phyloP scores from a whole-genome alignment of 176 grass and related monocot species.

The Metroxylon sagu region DNA sequence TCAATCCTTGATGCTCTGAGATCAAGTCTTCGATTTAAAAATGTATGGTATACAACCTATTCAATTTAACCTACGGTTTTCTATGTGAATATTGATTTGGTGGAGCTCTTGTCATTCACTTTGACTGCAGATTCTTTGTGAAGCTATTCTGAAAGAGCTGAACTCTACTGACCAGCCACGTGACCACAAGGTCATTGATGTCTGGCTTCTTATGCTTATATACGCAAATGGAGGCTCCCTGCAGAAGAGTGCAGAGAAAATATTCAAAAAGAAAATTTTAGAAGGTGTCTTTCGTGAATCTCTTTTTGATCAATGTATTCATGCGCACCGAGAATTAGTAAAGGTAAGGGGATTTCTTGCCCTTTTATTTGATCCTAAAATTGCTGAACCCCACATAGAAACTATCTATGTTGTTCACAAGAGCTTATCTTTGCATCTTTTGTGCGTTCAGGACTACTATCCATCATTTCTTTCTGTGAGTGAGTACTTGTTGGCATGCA shows the following conservation, averaged over 20 bases:
- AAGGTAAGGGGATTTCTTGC: slow-evolving; percentile 45
- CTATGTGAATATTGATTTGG: background rate
- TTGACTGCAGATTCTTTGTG: slow-evolving; percentile 57
- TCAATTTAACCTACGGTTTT: too few relatives aligned
- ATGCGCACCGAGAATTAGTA: slow-evolving; percentile 56
- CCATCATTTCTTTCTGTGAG: slow-evolving; percentile 43
- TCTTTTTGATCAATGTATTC: slow-evolving; percentile 80
- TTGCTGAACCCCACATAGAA: too few relatives aligned
- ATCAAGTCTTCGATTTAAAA: slow-evolving; percentile 85
- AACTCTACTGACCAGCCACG: slow-evolving; percentile 51
- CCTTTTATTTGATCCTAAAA: too few relatives aligned
- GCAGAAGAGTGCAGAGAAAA: slow-evolving; percentile 65
- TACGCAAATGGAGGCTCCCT: slow-evolving; percentile 63
- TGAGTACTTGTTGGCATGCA: slow-evolving; percentile 71
- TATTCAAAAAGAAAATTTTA: slow-evolving; percentile 75
- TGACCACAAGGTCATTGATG: slow-evolving; percentile 76
- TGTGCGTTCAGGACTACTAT: slow-evolving; percentile 40
- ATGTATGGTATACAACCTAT: slow-evolving; percentile 19
- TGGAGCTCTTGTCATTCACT: slow-evolving; percentile 16
- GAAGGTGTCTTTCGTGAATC: slow-evolving; percentile 44
- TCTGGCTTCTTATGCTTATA: slow-evolving; percentile 84
- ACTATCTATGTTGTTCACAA: too few relatives aligned
- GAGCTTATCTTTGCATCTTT: background rate
- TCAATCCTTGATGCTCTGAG: slow-evolving; percentile 59
- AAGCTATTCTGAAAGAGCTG: slow-evolving; percentile 67